Percentiles rank a stretch among this genome's conserved stretches.
phyloP scores from a whole-genome alignment of 352 stramenopile species.

The Pelagophyceae sp. region DNA sequence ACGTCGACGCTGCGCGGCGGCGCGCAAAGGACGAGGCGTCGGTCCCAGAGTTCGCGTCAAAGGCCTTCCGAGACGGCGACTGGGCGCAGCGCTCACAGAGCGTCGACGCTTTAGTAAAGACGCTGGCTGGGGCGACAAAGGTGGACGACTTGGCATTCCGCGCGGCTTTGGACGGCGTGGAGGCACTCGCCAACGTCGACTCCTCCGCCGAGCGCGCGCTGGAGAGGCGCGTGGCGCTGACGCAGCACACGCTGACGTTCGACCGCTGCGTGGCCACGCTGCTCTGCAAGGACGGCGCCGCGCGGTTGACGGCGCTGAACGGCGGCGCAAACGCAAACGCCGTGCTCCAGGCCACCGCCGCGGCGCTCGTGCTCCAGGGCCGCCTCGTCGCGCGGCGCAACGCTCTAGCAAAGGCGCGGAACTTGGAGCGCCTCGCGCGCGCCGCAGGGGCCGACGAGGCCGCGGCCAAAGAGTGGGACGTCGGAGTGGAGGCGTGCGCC shows the following conservation, averaged over 20 bases:
- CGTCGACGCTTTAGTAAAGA: too few relatives aligned
- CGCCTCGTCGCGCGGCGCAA: conserved; percentile 6
- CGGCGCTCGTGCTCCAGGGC: not conserved
- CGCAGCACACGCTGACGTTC: not conserved
- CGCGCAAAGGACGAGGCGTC: too few relatives aligned
- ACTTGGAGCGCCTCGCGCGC: not conserved
- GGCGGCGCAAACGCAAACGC: not conserved
- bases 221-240: not conserved
- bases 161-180: not conserved
- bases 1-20: too few relatives aligned
- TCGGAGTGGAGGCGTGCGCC: not conserved
- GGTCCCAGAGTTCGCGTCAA: too few relatives aligned
- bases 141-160: not conserved
- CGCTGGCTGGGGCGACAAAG: too few relatives aligned
- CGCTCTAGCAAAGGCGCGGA: not conserved
- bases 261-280: not conserved
- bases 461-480: not conserved
- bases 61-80: too few relatives aligned
- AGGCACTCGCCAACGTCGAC: not conserved
- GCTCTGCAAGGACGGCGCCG: not conserved
- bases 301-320: not conserved
- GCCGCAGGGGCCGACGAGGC: not conserved
- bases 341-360: not conserved
- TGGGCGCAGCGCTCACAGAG: too few relatives aligned
- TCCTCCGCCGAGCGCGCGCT: not conserved